Evolutionary conservation across 176 grass and related monocot genomes (phyloP).

Genomic region (Carex littledalei): DNA sequence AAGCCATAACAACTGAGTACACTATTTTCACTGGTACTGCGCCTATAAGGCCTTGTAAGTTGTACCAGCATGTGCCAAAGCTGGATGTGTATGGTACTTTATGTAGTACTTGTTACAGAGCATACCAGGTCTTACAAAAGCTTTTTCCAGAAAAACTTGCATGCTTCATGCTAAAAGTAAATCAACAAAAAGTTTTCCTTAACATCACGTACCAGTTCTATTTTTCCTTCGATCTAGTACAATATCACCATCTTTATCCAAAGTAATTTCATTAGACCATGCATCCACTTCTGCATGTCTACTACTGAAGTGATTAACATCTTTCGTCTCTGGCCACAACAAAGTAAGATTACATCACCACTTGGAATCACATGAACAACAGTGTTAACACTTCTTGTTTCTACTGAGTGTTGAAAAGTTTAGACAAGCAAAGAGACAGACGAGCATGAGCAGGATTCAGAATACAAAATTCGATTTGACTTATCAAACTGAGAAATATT

Average conservation of each 20-base stretch:
- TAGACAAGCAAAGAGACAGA: neutral
- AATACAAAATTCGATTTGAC: neutral
- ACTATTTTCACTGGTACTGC: neutral
- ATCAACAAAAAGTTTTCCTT: neutral
- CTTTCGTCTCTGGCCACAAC: neutral
- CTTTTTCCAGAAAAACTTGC: neutral
- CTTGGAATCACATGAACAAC: constrained; percentile 11
- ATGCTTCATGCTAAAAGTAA: neutral
- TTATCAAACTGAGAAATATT: neutral
- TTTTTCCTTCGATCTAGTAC: constrained; percentile 48
- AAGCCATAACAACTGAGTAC: neutral
- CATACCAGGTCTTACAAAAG: neutral
- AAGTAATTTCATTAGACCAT: neutral
- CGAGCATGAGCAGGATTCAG: neutral
- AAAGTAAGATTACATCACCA: constrained; percentile 13
- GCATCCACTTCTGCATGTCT: constrained; percentile 3
- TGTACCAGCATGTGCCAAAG: neutral
- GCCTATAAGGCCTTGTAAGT: neutral
- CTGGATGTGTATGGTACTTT: neutral
- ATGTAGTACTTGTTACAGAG: neutral
- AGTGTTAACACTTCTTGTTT: neutral
- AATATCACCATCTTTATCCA: constrained; percentile 78
- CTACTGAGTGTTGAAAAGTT: neutral
- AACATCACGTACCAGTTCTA: constrained; percentile 14
- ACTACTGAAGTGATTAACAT: neutral